Conservation (phyloP, 306 rosid genomes). For the Herpetospermum pedunculosum region DNA sequence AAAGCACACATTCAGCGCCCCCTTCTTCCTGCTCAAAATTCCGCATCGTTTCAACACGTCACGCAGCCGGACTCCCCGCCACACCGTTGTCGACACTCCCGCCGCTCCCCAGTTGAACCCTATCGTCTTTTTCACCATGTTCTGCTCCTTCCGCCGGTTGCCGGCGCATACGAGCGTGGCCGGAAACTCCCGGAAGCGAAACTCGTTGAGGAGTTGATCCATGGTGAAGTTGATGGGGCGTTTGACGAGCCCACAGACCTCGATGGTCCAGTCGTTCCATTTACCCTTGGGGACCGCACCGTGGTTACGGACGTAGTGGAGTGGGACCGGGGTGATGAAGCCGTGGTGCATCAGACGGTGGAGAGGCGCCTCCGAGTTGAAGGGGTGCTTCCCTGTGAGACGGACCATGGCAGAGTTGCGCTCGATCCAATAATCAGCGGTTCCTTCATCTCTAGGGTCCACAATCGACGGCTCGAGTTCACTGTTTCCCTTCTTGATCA, state of each 20-base stretch:
- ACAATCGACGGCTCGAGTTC: conserved; percentile 44
- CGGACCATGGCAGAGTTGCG: conserved; percentile 58
- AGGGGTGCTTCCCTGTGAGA: conserved; percentile 58
- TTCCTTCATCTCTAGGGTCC: conserved; percentile 53
- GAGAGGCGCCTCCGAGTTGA: conserved; percentile 27
- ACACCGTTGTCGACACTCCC: conserved; percentile 55
- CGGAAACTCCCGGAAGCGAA: conserved; percentile 34
- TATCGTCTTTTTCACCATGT: conserved; percentile 58
- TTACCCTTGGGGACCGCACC: conserved; percentile 41
- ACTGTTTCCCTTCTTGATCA: conserved; percentile 21
- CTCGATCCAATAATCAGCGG: conserved; percentile 56
- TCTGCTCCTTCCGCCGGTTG: conserved; percentile 69
- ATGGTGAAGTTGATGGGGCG: conserved; percentile 40
- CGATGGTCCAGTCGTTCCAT: conserved; percentile 63
- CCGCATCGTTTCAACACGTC: conserved; percentile 47
- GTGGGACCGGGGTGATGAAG: conserved; percentile 69
- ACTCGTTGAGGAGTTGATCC: conserved; percentile 48
- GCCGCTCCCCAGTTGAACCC: conserved; percentile 87
- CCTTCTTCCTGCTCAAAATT: conserved; percentile 26
- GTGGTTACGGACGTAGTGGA: conserved; percentile 81
- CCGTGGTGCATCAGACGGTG: conserved; percentile 61
- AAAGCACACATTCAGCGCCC: conserved; percentile 61
- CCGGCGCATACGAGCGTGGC: conserved; percentile 66
- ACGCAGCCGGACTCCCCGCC: conserved; percentile 49
- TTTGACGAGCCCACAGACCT: conserved; percentile 54